These are phyloP conservation scores for Pichia ethanolica DNA, from an alignment of 805 yeast genomes.

Conservation along the genomic window DNA sequence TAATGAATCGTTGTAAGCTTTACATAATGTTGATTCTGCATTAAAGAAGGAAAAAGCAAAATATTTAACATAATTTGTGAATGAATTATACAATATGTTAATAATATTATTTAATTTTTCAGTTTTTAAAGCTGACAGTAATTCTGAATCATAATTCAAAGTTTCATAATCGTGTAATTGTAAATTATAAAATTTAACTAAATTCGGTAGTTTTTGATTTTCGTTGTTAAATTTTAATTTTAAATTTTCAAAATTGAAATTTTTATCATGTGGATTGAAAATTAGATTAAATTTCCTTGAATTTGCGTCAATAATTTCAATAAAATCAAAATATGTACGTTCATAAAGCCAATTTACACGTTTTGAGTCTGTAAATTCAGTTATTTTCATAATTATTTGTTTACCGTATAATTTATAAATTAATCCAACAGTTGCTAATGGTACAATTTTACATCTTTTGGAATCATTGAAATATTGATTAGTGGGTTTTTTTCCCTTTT, in stretches of 20 bases:
- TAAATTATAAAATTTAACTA: conserved; percentile 75
- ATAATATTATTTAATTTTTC: conserved; percentile 57
- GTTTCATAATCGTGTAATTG: conserved; percentile 54
- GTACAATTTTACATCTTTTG: conserved; percentile 1
- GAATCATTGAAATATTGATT: conserved; percentile 2
- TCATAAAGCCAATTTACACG: conserved; percentile 53
- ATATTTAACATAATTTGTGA: conserved; percentile 54
- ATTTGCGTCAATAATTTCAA: conserved; percentile 89
- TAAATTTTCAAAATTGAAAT: conserved; percentile 38
- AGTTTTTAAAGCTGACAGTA: conserved; percentile 44
- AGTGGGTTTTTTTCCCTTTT: neutral
- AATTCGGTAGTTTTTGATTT: conserved; percentile 64
- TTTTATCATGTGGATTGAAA: conserved; percentile 15
- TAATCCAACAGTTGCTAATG: conserved; percentile 79
- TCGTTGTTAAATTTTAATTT: conserved; percentile 56
- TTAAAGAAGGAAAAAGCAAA: conserved; percentile 86
- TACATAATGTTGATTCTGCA: conserved; percentile 64
- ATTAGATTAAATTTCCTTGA: conserved; percentile 69
- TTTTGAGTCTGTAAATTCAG: conserved; percentile 23
- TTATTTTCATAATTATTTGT: conserved; percentile 47
- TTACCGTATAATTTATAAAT: conserved; percentile 78
- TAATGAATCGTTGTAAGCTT: conserved; percentile 40
- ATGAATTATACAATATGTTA: conserved; percentile 71
- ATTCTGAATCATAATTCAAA: conserved; percentile 27
- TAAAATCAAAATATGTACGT: conserved; percentile 71